A percentile compares a stretch with the other conserved stretches of the same genome.
These are phyloP conservation scores for Populus hybrid DNA, from an alignment of 441 rosid species.

Conservation along the genomic window DNA sequence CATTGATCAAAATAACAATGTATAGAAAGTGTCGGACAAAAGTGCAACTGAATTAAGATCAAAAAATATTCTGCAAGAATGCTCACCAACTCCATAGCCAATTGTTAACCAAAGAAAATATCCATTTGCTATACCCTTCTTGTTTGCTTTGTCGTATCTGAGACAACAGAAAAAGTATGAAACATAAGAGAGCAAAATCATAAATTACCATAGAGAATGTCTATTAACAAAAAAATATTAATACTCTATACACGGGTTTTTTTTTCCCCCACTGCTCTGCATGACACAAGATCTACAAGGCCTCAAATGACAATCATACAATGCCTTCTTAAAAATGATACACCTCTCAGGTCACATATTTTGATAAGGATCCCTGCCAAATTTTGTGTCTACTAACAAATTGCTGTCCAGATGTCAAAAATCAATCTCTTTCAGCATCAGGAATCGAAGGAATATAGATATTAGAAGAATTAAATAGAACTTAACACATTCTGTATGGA, in stretches of 20 bases:
- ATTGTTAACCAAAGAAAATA: slow-evolving; percentile 65
- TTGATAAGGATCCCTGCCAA: background rate
- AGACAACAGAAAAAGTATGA: slow-evolving; percentile 7
- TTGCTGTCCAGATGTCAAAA: background rate
- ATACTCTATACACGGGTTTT: background rate
- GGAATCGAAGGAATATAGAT: background rate
- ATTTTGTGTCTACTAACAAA: background rate
- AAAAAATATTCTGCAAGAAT: slow-evolving; percentile 5
- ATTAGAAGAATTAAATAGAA: background rate
- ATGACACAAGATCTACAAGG: background rate
- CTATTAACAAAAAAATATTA: background rate
- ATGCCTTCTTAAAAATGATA: background rate
- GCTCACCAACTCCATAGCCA: slow-evolving; percentile 74
- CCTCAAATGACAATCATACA: background rate
- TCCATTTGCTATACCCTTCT: slow-evolving; percentile 39
- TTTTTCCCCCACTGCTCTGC: background rate
- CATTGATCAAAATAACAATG: background rate
- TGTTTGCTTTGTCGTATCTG: slow-evolving; percentile 65
- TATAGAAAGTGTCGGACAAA: background rate
- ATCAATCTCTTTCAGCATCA: background rate
- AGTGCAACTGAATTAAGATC: background rate
- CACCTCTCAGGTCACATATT: background rate
- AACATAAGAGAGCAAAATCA: background rate
- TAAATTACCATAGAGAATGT: background rate
- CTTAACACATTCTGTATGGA: background rate